Base-by-base conservation (phyloP, 805 yeast genomes). In the Metschnikowia kofuensis region DNA sequence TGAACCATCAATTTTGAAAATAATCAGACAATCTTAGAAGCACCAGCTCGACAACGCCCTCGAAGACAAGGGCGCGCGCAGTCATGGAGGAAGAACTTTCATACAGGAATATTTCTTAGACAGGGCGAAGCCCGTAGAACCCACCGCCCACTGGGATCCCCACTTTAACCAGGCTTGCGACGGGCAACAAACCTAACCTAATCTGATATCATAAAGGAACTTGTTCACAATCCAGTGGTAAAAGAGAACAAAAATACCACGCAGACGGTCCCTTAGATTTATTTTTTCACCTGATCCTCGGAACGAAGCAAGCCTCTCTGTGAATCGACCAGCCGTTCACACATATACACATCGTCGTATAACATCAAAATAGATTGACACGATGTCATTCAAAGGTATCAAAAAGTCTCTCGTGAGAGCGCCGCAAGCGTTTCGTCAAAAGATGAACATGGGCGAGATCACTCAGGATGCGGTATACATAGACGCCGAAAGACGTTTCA, bases 401-500 rank as follows among this genome's bases (percentile, higher is more conserved):
- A 85, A 85, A 52, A 89, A 88, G 69, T 82, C 91, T 34, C 73
- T 89, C 52, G 79, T 82, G 40, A 76, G 96, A 65, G 96, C 97
- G 7, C 99, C 99, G 40, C 98, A 94, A 70, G 80, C 78, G 58
- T 77, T 94, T 67, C 85, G 94, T 59, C 96, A 88, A 69, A 90
- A 89, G 78, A 69, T 94, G 72, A 85, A 94, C 69, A 90, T 89
- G 89, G 96, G 77, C 9, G 77, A 74, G 32, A 60, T 72, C 42
- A 74, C 78, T 38, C 56, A 56, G 42, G 99, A 94, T 63, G 82
- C 96, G 0, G 97, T 94, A 12, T 94, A 90, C 67, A 79, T 78
- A 29, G 99, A 94, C 71, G 98, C 99, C 7, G 99, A 94, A 69
- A 82, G 97, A 67, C 80, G 99, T 62, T 94, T 94, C 76, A 87